These are phyloP conservation scores for Diplodia intermedia DNA, from an alignment of 2,329 filamentous ascomycete species.

Conservation along the genomic window DNA sequence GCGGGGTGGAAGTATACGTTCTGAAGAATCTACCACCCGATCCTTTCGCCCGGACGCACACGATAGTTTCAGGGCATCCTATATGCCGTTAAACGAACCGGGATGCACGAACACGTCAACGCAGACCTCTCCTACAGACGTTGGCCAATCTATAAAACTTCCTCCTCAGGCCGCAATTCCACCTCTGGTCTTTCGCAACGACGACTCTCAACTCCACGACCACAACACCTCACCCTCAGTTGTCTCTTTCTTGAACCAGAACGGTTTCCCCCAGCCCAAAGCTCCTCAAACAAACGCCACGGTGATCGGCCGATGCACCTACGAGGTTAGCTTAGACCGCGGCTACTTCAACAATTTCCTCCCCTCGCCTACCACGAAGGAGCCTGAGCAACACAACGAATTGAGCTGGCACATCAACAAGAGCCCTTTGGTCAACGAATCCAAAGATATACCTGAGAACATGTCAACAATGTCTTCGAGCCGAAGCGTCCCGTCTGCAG, in stretches of 20 bases:
- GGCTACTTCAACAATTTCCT: conserved; percentile 16
- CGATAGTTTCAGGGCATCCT: conserved; percentile 25
- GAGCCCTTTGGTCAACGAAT: neutral
- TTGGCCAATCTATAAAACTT: neutral
- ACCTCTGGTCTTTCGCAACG: neutral
- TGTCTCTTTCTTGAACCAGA: conserved; percentile 22
- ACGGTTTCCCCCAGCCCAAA: conserved; percentile 14
- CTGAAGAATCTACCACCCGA: neutral
- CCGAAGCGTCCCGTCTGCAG: conserved; percentile 3
- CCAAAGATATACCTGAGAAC: conserved; percentile 10
- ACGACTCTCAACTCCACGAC: neutral
- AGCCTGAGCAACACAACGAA: neutral
- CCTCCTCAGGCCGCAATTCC: conserved; percentile 4
- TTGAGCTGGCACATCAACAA: conserved; percentile 20
- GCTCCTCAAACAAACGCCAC: neutral
- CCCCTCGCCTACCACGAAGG: neutral
- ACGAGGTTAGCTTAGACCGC: conserved; percentile 18
- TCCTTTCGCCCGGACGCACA: conserved; percentile 9
- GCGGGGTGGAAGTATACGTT: conserved; percentile 8
- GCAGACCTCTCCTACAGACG: neutral
- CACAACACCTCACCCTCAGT: neutral
- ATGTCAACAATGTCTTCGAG: conserved; percentile 1
- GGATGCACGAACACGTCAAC: neutral
- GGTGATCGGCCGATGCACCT: neutral
- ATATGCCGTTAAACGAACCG: conserved; percentile 11